Base-by-base conservation (phyloP, 1,284 basidiomycete species). In the Earliella scabrosa region DNA sequence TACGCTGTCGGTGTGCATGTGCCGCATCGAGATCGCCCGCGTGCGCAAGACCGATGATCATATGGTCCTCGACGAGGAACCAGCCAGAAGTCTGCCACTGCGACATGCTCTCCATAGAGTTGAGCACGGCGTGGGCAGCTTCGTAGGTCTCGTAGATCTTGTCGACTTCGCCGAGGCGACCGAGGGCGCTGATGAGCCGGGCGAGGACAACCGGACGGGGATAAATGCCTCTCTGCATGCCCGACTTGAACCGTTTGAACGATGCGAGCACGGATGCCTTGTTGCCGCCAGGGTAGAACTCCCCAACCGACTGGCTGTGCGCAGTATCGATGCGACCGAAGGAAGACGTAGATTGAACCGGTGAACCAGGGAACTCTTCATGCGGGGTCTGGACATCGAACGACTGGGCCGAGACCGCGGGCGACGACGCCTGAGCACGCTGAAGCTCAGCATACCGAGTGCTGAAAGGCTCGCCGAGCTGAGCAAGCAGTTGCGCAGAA, bases 1-100 rank as follows among this genome's bases (percentile, higher is more conserved):
- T 87, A 40, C 92, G 82, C n/a, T 76, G 71, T 21, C 94, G 86
- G 71, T 97, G 92, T 23, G 88, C 77, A 66, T 92, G 90, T 1
- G 94, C 94, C 23, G 85, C 80, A 50, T 93, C 87, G 53, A 93
- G 75, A 53, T 92, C 84, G 1, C 93, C 94, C 3, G 86, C 81
- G 65, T 95, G 90, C 0, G 92, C 93, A 31, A 88, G 78, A 1
- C 88, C 92, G 53, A 93, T 83, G 58, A 97, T 81, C 94, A 97
- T 97, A 56, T 82, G 79, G 72, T 96, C 89, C 73, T 98, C 95
- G 49, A 97, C 75, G 29, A 76, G 68, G 69, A 87, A 82, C 95
- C 95, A 97, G 3, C 81, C 79, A 14, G 78, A 73, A 34, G 78
- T 79, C 71, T 82, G 83, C 71, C 69, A 75, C 6, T 71, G 72